Base-by-base conservation (phyloP, 2,329 filamentous ascomycete species). In the Talaromyces amestolkiae region DNA sequence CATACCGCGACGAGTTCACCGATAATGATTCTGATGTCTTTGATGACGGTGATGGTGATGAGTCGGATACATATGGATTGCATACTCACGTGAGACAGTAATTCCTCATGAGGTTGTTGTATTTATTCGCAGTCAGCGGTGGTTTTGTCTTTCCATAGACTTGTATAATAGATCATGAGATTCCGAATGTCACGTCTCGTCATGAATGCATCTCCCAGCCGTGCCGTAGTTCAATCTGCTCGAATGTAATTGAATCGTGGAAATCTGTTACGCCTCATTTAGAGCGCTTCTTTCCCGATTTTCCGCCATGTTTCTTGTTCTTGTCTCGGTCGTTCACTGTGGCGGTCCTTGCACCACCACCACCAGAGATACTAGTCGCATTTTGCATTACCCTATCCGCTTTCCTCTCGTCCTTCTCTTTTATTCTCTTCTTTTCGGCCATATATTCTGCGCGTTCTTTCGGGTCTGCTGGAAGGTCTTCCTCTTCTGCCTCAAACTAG, bases 1-100 rank as follows among this genome's bases (percentile, higher is more conserved):
- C 67, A 78, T 79, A 87, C 81, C 80, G 82, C 66, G 82, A 85
- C 63, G 82, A 84, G 35, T 85, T 84, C 68, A 82, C 80, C 22
- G 83, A 83, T 70, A 82, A 83, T 70, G 79, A 85, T 65, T 83
- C 83, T 62, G 80, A 83, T 70, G 75, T 80, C 51, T 81, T 82
- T 68, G 71, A 74, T 39, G 76, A 77, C 67, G 77, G 77, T 31
- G 80, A 80, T 67, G 77, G 74, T 8, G 70, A 75, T 15, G 75
- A 77, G 37, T 70, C 72, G 64, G 78, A 81, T 61, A 71, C 74
- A 19, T 81, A 79, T 68, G 74, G 74, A 37, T 71, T 82, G 39
- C 80, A 82, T 72, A 70, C 70, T 10, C 78, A 77, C 68, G 68
- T 78, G 33, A 58, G 58, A 37, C 37, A 45, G 15, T 64, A 58